phyloP scores from a whole-genome alignment of 1,284 basidiomycete genomes.

The Coniferiporia sulphurascens region DNA sequence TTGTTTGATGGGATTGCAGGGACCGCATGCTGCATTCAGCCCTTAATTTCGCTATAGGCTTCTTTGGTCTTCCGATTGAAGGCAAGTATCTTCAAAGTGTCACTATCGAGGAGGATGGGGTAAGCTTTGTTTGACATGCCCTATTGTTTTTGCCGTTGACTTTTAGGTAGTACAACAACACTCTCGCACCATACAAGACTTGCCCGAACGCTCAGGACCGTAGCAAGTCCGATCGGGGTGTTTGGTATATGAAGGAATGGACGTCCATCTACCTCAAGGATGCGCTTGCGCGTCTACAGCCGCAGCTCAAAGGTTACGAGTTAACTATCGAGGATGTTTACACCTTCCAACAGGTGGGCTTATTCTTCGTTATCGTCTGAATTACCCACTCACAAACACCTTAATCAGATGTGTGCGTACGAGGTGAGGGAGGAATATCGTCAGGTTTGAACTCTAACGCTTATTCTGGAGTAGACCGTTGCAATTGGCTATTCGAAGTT shows the following conservation, averaged over 20 bases:
- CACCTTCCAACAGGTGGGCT: slow-evolving; percentile 54
- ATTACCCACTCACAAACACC: not conserved
- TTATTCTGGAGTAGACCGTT: slow-evolving; percentile 60
- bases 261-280: slow-evolving; percentile 63
- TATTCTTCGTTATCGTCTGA: not conserved
- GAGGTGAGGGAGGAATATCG: slow-evolving; percentile 47
- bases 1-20: slow-evolving; percentile 29
- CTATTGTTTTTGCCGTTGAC: not conserved
- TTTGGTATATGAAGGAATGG: slow-evolving; percentile 59
- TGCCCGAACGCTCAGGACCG: slow-evolving; percentile 56
- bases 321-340: slow-evolving; percentile 70
- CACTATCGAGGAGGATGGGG: slow-evolving; percentile 65
- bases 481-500: slow-evolving; percentile 87
- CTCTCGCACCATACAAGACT: slow-evolving; percentile 70
- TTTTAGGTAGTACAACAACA: slow-evolving; percentile 65
- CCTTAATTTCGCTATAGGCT: slow-evolving; percentile 80
- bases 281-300: slow-evolving; percentile 60
- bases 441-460: not conserved
- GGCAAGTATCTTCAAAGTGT: slow-evolving; percentile 78
- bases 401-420: slow-evolving; percentile 63
- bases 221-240: slow-evolving; percentile 51
- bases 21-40: slow-evolving; percentile 83
- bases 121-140: slow-evolving; percentile 29
- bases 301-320: slow-evolving; percentile 57
- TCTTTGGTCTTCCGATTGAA: slow-evolving; percentile 80